Base-by-base conservation (phyloP, 495 filamentous ascomycete genomes). In the Penicillium macrosclerotiorum region DNA sequence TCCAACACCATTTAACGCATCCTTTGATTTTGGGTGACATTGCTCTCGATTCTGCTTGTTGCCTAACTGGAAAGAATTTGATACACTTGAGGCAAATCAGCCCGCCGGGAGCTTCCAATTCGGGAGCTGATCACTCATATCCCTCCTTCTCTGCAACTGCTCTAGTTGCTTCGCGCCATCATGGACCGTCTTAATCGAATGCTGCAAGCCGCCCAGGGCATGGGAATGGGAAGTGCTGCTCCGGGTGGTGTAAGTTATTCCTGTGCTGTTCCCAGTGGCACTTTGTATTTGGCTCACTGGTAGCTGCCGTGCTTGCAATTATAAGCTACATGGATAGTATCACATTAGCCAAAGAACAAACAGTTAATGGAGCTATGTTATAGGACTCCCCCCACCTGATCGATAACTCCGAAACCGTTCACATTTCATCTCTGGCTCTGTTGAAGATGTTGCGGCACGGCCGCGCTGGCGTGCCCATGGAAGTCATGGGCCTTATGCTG, bases 401-500 rank as follows among this genome's bases (percentile, higher is more conserved):
- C 61, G 93, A 98, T 71, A 98, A 98, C 74, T 96, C 93, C 55
- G 93, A 98, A 76, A 98, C 94, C 42, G 93, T 98, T 57, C 95
- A 98, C 72, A 96, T 98, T 61, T 98, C 93, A 19, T 98, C 93
- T 23, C 80, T 98, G 51, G 93, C 93, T 51, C 80, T 98, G 27
- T 78, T 98, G 57, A 98, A 98, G 79, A 98, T 98, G 93, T 76
- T 98, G 56, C 83, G 92, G 61, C 93, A 98, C 67, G 93, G 93
- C 55, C 84, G 93, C 56, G 93, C 93, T 38, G 93, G 93, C 71
- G 93, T 98, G 42, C 93, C 93, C 20, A 98, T 98, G 93, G 93
- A 98, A 79, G 93, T 98, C 61, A 98, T 98, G 93, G 93, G 93
- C 33, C 72, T 98, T 60, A 97, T 98, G 93, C 75, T 97, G 49